A percentile compares a stretch with the other conserved stretches of the same genome.
phyloP scores from a whole-genome alignment of 2,329 filamentous ascomycete species.

The Coleophoma crateriformis region DNA sequence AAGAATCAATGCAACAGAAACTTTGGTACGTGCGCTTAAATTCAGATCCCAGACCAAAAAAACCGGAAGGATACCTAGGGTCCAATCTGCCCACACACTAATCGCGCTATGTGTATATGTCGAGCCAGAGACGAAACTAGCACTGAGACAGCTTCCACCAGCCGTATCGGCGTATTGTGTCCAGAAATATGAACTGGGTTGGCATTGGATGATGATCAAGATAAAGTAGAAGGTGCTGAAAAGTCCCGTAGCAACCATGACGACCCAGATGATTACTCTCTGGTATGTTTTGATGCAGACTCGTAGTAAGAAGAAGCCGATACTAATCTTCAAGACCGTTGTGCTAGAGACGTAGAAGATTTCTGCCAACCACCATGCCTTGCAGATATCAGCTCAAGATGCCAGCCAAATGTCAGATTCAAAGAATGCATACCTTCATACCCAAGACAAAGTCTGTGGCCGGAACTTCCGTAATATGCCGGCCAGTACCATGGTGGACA shows the following conservation, averaged over 20 bases:
- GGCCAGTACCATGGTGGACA: constrained; percentile 10
- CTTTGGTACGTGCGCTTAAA: too few relatives aligned
- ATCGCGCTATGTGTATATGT: constrained; percentile 32
- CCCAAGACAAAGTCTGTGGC: constrained; percentile 2
- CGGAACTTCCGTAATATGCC: constrained; percentile 7
- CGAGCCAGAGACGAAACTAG: constrained; percentile 19
- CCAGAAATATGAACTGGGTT: constrained; percentile 31
- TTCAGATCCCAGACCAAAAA: constrained; percentile 9
- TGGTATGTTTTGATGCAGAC: constrained; percentile 25
- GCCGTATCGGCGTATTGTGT: constrained; percentile 17
- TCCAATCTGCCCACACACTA: constrained; percentile 31
- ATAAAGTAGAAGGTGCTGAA: constrained; percentile 34
- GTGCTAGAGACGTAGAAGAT: constrained; percentile 33
- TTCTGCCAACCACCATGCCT: constrained; percentile 16
- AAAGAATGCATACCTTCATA: constrained; percentile 10
- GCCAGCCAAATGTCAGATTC: background rate
- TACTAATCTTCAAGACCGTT: constrained; percentile 30
- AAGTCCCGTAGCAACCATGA: constrained; percentile 22
- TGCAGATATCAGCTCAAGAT: background rate
- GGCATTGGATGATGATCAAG: constrained; percentile 28
- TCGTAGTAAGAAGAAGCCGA: constrained; percentile 31
- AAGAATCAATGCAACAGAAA: too few relatives aligned
- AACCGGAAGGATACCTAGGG: constrained; percentile 31
- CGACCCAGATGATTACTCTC: constrained; percentile 24
- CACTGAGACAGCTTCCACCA: constrained; percentile 23